These are phyloP conservation scores for Phylloporus gajari DNA, from an alignment of 1,284 basidiomycete genomes.

Conservation along the genomic window DNA sequence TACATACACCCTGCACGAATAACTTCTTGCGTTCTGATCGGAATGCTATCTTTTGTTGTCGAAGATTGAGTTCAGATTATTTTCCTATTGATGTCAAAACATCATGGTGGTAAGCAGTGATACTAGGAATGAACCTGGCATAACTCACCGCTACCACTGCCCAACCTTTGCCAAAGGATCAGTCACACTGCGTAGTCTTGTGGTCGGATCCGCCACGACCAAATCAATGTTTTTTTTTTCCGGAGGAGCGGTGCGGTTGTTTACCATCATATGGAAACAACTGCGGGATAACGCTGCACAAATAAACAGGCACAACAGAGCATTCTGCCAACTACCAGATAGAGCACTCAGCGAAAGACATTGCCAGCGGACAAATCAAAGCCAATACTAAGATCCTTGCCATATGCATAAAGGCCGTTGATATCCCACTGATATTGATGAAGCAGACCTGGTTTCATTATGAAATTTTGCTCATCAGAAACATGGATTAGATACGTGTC, in stretches of 20 bases:
- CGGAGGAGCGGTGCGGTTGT: neutral
- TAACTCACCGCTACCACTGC: neutral
- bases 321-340: neutral
- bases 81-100: neutral
- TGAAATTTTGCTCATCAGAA: slow-evolving; percentile 17
- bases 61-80: neutral
- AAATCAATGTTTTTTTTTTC: slow-evolving; percentile 3
- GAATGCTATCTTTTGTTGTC: neutral
- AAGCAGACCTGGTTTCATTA: neutral
- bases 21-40: neutral
- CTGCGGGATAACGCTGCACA: slow-evolving; percentile 1
- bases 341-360: neutral
- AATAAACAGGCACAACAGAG: neutral
- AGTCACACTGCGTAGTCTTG: neutral
- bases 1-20: neutral
- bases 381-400: neutral
- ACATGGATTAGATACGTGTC: neutral
- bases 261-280: neutral
- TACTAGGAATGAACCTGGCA: neutral
- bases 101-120: neutral
- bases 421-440: neutral
- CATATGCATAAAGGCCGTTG: neutral
- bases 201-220: neutral
- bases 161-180: neutral
- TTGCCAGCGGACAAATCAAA: neutral